Base-by-base conservation (phyloP, 2,329 filamentous ascomycete species). In the Xylariaceae sp. region DNA sequence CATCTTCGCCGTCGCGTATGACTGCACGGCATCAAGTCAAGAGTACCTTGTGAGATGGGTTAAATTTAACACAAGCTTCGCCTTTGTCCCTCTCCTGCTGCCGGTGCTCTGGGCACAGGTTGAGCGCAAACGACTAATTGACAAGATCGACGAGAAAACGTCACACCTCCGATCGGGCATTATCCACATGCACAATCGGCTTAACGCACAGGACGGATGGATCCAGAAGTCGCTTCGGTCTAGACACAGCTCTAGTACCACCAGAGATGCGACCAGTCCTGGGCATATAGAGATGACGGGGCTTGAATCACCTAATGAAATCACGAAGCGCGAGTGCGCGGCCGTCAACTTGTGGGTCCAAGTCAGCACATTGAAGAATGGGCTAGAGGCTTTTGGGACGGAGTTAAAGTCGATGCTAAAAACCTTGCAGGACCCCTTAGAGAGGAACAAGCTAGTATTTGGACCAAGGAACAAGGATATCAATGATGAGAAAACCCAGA, bases 1-100 rank as follows among this genome's bases (percentile, higher is more conserved):
- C 8, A 53, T 41, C 10, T 46, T 52, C n/a, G 50, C 47, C 1
- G 50, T 55, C 16, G 42, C 50, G 19, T 60, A 60, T 36, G 57
- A 55, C 6, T 56, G 51, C 25, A 54, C 52, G 2, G 6, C 33
- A 4, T 14, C 42, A 1, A 11, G 17, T 5, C 45, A 44, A 1
- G 12, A 39, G 1, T 22, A 47, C 3, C 43, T 43, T 20, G 11
- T 2, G 6, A 1, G 1, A 0, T 51, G 37, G 37, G 17, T 57
- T 7, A 6, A 22, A 8, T 27, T 36, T 5, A 23, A 38, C 25
- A 44, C 45, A 27, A 8, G 10, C 2, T 47, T 37, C 7, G 37
- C 34, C 8, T 56, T 52, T 7, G 43, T 57, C 11, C 57, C 53
- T 0, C 35, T 58, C 1, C 35, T 57, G 6, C 42, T 59, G 1